Percentiles rank a stretch among this genome's conserved stretches.
Conservation (phyloP, 768 basidiomycete genomes). For the Pleurotus ostreatus region DNA sequence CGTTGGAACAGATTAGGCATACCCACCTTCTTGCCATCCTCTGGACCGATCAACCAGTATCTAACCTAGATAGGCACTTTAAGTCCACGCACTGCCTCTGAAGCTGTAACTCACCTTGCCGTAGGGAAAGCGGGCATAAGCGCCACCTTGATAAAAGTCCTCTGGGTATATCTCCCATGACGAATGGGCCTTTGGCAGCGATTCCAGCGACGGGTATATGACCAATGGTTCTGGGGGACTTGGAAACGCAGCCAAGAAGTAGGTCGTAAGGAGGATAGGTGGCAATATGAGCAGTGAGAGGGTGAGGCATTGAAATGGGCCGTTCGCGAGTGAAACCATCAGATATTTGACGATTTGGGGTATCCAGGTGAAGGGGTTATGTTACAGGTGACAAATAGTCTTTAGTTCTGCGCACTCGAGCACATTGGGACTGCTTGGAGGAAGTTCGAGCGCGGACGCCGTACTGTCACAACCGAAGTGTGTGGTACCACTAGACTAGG, state of each 20-base stretch:
- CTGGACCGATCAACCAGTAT: slow-evolving; percentile 77
- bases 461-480: no score
- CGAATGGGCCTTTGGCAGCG: slow-evolving; percentile 47
- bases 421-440: no score
- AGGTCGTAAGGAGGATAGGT: slow-evolving; percentile 54
- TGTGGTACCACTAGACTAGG: no score
- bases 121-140: slow-evolving; percentile 61
- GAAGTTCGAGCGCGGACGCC: no score
- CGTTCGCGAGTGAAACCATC: neutral
- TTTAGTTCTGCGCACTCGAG: no score
- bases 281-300: slow-evolving; percentile 57
- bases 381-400: no score
- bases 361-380: no score
- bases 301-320: slow-evolving; percentile 44
- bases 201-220: slow-evolving; percentile 57
- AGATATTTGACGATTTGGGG: no score
- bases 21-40: slow-evolving; percentile 59
- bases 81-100: neutral
- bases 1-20: neutral
- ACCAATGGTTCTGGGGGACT: slow-evolving; percentile 45
- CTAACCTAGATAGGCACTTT: slow-evolving; percentile 41
- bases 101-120: slow-evolving; percentile 44
- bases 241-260: slow-evolving; percentile 66
- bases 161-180: slow-evolving; percentile 75
- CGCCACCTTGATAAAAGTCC: slow-evolving; percentile 59